phyloP scores from a whole-genome alignment of 1,284 basidiomycete species.

The Bjerkandera adusta region DNA sequence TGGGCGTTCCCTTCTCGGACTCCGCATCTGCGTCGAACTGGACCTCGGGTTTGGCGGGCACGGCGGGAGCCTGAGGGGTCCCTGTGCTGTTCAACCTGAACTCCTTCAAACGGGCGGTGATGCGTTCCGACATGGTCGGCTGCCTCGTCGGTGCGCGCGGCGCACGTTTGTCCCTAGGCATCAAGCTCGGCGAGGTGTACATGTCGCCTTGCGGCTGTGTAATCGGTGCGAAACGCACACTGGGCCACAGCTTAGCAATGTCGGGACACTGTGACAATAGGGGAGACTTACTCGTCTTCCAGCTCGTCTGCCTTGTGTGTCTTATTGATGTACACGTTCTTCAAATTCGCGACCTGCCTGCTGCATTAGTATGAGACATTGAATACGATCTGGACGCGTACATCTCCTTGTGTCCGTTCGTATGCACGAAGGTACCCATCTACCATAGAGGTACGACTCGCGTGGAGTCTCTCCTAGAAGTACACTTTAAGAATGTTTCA shows the following conservation, averaged over 20 bases:
- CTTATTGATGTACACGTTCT: conserved; percentile 76
- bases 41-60: conserved; percentile 26
- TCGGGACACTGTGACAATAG: background rate
- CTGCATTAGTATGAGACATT: background rate
- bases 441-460: conserved; percentile 56
- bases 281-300: conserved; percentile 83
- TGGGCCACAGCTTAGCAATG: conserved; percentile 13
- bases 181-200: conserved; percentile 74
- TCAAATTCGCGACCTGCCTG: conserved; percentile 62
- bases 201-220: conserved; percentile 53
- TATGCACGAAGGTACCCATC: conserved; percentile 73
- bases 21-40: conserved; percentile 38
- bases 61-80: conserved; percentile 33
- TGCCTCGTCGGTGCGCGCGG: conserved; percentile 50
- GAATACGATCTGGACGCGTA: conserved; percentile 24
- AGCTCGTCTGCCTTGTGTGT: conserved; percentile 82
- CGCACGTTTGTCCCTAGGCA: conserved; percentile 50
- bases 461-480: conserved; percentile 54
- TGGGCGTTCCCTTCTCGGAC: conserved; percentile 40
- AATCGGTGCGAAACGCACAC: conserved; percentile 83
- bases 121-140: conserved; percentile 74
- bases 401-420: conserved; percentile 61
- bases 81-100: conserved; percentile 53
- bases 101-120: conserved; percentile 70
- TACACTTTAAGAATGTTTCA: background rate